phyloP scores from a whole-genome alignment of 192 early-diverging fungal genomes.

The Backusella morwellensis region DNA sequence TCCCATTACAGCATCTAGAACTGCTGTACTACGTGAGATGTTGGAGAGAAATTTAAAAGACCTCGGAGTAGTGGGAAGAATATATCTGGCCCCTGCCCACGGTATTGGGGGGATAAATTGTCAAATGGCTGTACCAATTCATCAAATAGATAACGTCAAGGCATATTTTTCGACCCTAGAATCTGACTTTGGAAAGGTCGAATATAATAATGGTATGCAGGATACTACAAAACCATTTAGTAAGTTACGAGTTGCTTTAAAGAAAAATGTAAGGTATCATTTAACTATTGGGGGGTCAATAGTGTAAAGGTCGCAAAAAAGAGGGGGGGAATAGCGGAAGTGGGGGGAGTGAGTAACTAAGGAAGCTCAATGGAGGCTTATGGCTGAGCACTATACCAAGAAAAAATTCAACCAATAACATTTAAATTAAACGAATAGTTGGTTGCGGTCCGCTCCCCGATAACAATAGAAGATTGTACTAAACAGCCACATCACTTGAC shows the following conservation, averaged over 20 bases:
- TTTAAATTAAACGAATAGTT: neutral
- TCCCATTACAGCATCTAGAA: constrained; percentile 4
- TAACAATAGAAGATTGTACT: constrained; percentile 45
- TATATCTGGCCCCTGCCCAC: constrained; percentile 60
- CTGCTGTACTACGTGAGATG: neutral
- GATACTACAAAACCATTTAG: constrained; percentile 53
- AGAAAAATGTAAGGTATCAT: constrained; percentile 48
- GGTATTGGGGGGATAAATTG: constrained; percentile 65
- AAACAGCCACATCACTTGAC: constrained; percentile 63
- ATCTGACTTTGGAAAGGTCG: constrained; percentile 25
- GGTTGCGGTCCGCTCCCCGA: constrained; percentile 41
- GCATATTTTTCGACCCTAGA: constrained; percentile 44
- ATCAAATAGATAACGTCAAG: constrained; percentile 49
- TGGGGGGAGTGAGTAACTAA: neutral
- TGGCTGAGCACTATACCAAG: neutral
- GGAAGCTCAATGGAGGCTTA: neutral
- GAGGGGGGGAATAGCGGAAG: neutral
- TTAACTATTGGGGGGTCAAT: neutral
- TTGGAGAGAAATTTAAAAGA: constrained; percentile 11
- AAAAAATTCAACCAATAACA: neutral
- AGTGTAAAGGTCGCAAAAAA: neutral
- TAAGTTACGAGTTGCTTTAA: constrained; percentile 61
- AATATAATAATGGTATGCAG: constrained; percentile 26
- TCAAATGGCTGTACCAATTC: constrained; percentile 64
- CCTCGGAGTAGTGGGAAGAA: constrained; percentile 61